Evolutionary conservation across 768 basidiomycete species (phyloP), one percentile per base, ranked within the genome.

Genomic region (Lactarius sanguifluus): DNA sequence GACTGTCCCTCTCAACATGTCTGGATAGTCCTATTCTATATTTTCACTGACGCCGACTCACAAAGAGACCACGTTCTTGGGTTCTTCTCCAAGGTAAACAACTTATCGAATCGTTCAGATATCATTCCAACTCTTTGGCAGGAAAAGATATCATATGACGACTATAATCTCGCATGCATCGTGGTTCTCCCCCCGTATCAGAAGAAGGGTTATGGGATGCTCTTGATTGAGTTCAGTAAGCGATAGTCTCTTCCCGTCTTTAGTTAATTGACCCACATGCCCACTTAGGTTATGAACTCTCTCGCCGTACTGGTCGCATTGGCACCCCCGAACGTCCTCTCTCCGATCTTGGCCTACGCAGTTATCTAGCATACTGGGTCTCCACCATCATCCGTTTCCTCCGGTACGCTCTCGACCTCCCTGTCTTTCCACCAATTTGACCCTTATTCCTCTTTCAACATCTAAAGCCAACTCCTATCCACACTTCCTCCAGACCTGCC

Each of bases 171-270:
- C 10, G 96, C 96, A 3, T 96, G 94, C 76, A 99, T 99, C 72
- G 88, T 98, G 71, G 92, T 91, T 8, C 85, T 99, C 50, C 97
- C 97, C 2, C 97, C 95, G 20, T 94, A 89, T 73, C 96, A 98
- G 73, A 83, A 87, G 65, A 85, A 88, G 71, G 92, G 94, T 7
- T 97, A 90, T 72, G 97, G 96, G 2, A 94, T 92, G 83, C 87
- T 98, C 30, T 83, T 99, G 83, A 98, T 98, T 69, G 96, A 99
- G 79, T 97, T 98, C 81, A 98, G 96, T 96, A 74, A 54, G 93
- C 50, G 13, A 9, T 30, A 45, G 5, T 57, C 18, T 54, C 32
- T 15, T 55, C 43, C 5, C 30, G 61, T 38, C 54, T 41, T 28
- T 13, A 15, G 3, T 15, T 12, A 23, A 25, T 23, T 58, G 28